Base-by-base conservation (phyloP, 2,329 filamentous ascomycete species). In the Elsinoe arachidis region DNA sequence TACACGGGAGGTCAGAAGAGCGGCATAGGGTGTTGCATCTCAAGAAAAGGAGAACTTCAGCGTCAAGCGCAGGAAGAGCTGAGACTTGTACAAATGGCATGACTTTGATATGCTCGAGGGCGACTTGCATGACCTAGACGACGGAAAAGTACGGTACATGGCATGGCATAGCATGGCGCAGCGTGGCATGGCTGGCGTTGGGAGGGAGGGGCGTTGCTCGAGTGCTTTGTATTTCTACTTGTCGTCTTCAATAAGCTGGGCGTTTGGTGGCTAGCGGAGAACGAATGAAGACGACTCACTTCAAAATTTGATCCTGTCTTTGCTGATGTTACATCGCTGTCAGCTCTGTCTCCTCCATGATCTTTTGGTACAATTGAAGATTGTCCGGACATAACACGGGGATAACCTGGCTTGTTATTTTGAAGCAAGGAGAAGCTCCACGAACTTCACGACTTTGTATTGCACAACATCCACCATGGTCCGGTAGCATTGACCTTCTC, bases 201-300 rank as follows among this genome's bases (percentile, higher is more conserved):
- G 26, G 6, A 9, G 21, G 26, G 23, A n/a, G 46, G 21, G 46
- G 46, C 26, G 46, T 51, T 51, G 46, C 35, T 26, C 35, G n/a
- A 14, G 21, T 51, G 46, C 46, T 51, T 51, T 53, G 49, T 53
- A 53, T 53, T 53, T 53, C 49, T 53, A 53, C 49, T 53, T 39
- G 17, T 51, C 26, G 26, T 34, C 46, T 35, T 35, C 14, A 34
- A 39, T n/a, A n/a, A n/a, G 26, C 11, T 17, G 14, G 46, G 46
- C 9, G 33, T 14, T 51, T 35, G n/a, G 5, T 34, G 30, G 46
- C 46, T 35, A 9, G 34, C n/a, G 49, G 30, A 23, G n/a, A 10
- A 53, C 38, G 49, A 53, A 53, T 53, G 49, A 17, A 53, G 34
- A 53, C 49, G 49, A 53, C 35, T 53, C 35, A 39, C 34, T 39